Evolutionary conservation across 805 yeast species (phyloP), one percentile per base, ranked within the genome.

Genomic region (Yamadazyma sp.): DNA sequence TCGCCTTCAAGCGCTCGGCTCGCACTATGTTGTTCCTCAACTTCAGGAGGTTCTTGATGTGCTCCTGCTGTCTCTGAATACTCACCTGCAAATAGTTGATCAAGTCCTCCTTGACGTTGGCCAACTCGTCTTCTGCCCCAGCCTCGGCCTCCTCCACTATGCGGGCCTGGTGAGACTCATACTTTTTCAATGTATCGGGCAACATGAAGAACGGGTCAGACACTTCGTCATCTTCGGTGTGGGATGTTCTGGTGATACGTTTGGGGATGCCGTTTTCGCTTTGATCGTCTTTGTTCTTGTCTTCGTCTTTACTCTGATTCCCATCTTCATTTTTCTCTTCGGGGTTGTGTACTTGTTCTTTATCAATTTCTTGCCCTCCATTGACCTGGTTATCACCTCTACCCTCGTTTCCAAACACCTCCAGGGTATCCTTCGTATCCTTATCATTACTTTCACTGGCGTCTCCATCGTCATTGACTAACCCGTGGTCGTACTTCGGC

Each of bases 11-110:
- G 43, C 91, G 67, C 49, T 84, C 86, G 0, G 96, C 91, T 50
- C 85, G 75, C 23, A 84, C 78, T 18, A 91, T 64, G 1, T 89
- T 95, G 50, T 73, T 73, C 48, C 97, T 73, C 24, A 93, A 73
- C 23, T 71, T 76, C n/a, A 78, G 69, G 52, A 93, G 65, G 44
- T 89, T 84, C 51, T 91, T 73, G 35, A 89, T 82, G 55, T 83
- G 91, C 59, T 93, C 98, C 54, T 87, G 89, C 48, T 68, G 74
- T 50, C 73, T 55, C 49, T 69, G 74, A 20, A 67, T 64, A 43
- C 72, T 64, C 25, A 68, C 70, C 40, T 69, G 74, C 35, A 69
- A 49, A 42, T 64, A 66, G 47, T 65, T 68, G 35, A 64, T 55
- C 41, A 69, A 52, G 28, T 68, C 73, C 33, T 62, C 78, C 59